Conservation (phyloP, 2,329 filamentous ascomycete species). For the Zalaria obscura region DNA sequence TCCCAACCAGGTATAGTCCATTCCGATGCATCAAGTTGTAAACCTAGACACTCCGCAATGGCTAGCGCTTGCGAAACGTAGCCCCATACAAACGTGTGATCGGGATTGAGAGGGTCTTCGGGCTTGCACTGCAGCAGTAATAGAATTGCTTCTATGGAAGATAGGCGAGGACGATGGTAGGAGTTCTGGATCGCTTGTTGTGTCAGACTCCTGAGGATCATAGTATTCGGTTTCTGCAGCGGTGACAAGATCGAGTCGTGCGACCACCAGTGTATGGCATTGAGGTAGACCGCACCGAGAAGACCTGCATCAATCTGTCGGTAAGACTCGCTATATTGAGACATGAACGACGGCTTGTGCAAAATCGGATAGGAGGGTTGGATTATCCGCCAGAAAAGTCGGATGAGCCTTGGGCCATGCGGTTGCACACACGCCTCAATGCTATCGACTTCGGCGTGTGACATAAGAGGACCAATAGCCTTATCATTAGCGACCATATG, state of each 20-base stretch:
- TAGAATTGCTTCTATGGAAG: no score
- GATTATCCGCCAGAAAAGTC: not conserved
- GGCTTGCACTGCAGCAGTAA: no score
- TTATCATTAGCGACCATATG: not conserved
- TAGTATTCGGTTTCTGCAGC: no score
- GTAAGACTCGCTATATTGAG: not conserved
- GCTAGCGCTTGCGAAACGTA: no score
- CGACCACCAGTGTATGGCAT: not conserved
- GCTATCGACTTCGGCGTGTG: not conserved
- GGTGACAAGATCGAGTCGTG: not conserved
- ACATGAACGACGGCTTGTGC: not conserved
- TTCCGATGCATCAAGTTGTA: constrained; percentile 17
- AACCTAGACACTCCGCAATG: constrained; percentile 11
- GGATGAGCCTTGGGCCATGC: not conserved
- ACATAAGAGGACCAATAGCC: no score
- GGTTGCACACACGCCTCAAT: not conserved
- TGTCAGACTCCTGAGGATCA: no score
- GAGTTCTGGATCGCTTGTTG: no score
- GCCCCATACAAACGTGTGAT: no score
- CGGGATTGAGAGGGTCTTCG: no score
- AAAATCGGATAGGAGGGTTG: not conserved
- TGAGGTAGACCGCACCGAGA: not conserved
- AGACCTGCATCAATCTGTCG: not conserved
- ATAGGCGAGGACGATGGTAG: no score
- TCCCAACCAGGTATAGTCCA: constrained; percentile 17